These are phyloP conservation scores for Crucihimalaya himalaica DNA, from an alignment of 345 rosid species.

Conservation along the genomic window DNA sequence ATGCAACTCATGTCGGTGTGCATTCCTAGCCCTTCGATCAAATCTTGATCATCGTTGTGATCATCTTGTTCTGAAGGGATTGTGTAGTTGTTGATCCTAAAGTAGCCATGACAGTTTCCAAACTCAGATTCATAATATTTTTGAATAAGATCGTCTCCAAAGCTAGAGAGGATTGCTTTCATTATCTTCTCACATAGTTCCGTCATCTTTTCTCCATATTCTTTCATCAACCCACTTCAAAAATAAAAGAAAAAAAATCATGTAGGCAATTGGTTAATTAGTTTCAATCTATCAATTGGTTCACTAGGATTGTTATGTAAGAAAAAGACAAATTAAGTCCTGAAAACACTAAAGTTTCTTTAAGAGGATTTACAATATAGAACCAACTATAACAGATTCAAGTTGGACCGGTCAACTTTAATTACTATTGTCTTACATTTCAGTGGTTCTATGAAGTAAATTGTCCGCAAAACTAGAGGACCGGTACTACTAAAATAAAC, in stretches of 20 bases:
- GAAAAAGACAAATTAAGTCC: background rate
- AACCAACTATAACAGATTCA: background rate
- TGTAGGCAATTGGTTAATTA: background rate
- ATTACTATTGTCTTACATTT: background rate
- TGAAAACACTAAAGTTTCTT: background rate
- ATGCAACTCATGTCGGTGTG: constrained; percentile 92
- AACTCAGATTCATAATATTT: constrained; percentile 57
- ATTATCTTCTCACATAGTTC: constrained; percentile 58
- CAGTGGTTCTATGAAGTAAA: constrained; percentile 2
- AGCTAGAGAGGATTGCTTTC: constrained; percentile 50
- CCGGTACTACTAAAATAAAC: background rate
- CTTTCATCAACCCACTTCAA: constrained; percentile 55
- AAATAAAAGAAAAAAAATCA: background rate
- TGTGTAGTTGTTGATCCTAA: constrained; percentile 70
- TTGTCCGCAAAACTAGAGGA: background rate
- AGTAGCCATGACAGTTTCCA: constrained; percentile 63
- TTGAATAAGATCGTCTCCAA: constrained; percentile 45
- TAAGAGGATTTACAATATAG: background rate
- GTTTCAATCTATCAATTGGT: no score
- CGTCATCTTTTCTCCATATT: constrained; percentile 67
- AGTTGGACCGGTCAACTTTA: constrained; percentile 6
- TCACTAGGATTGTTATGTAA: background rate
- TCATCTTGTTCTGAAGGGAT: constrained; percentile 44
- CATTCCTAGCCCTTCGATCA: constrained; percentile 79
- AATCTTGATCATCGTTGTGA: constrained; percentile 31